Percentiles rank a stretch among this genome's conserved stretches.
Conservation (phyloP, 139 green algal species). For the Asterochloris sp. region DNA sequence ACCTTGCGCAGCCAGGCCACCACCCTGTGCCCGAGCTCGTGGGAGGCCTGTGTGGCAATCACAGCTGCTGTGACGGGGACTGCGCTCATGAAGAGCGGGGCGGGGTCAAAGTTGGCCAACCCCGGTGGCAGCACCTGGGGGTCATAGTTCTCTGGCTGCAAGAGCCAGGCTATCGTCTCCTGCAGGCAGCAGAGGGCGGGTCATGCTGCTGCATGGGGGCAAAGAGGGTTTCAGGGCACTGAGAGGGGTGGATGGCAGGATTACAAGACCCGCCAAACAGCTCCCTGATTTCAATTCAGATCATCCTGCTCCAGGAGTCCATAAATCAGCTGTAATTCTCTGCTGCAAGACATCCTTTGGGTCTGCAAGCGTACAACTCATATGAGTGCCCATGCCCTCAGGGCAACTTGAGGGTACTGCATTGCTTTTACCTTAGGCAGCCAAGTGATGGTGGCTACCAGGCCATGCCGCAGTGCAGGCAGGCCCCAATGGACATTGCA, state of each 20-base stretch:
- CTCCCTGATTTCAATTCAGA: no score
- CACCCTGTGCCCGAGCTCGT: constrained; percentile 79
- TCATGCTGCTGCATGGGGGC: neutral
- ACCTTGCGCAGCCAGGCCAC: constrained; percentile 33
- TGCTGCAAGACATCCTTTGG: no score
- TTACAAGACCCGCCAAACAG: no score
- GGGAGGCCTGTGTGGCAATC: constrained; percentile 59
- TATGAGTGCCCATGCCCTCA: no score
- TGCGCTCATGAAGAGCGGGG: constrained; percentile 67
- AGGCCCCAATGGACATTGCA: no score
- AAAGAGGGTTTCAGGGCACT: no score
- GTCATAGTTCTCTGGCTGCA: constrained; percentile 58
- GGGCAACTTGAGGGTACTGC: no score
- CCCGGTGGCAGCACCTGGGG: constrained; percentile 56
- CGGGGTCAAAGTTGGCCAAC: constrained; percentile 70
- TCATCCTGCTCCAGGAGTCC: neutral
- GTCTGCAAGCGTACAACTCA: no score
- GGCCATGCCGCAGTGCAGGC: no score
- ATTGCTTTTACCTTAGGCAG: no score
- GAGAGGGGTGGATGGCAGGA: no score
- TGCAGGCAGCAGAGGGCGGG: constrained; percentile 7
- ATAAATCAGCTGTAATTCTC: neutral
- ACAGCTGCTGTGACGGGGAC: constrained; percentile 53
- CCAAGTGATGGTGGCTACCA: no score
- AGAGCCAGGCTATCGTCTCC: constrained; percentile 78